Evolutionary conservation across 1,284 basidiomycete species (phyloP).

Genomic region (Trichosporon inkin): DNA sequence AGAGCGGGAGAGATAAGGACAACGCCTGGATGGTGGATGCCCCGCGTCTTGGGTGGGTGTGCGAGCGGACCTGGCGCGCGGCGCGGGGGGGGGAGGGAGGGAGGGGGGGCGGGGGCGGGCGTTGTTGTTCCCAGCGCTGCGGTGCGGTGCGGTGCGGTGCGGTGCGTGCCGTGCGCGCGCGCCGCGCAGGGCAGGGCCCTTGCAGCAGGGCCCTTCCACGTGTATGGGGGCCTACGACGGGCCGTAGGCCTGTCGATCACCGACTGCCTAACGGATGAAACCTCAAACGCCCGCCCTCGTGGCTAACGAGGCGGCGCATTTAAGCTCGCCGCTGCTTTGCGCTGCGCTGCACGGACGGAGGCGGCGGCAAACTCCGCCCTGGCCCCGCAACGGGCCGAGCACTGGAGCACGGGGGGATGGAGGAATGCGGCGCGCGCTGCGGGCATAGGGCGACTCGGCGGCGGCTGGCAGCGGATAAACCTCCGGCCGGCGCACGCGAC

Average conservation of each 20-base stretch:
- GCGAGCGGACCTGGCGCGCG: neutral
- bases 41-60: neutral
- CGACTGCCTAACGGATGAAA: neutral
- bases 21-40: neutral
- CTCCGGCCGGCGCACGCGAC: no score
- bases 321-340: neutral
- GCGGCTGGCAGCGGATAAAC: neutral
- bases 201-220: neutral
- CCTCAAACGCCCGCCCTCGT: neutral
- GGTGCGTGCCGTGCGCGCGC: neutral
- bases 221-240: slow-evolving; percentile 3
- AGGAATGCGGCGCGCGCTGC: neutral
- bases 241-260: neutral
- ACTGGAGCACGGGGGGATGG: neutral
- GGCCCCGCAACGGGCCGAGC: neutral
- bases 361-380: neutral
- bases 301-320: neutral
- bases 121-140: slow-evolving; percentile 2
- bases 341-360: neutral
- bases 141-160: neutral
- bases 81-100: neutral
- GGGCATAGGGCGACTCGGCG: neutral
- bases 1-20: neutral
- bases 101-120: neutral
- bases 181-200: no score